phyloP scores from a whole-genome alignment of 1,139 yeast genomes.

The Eremothecium gossypii region DNA sequence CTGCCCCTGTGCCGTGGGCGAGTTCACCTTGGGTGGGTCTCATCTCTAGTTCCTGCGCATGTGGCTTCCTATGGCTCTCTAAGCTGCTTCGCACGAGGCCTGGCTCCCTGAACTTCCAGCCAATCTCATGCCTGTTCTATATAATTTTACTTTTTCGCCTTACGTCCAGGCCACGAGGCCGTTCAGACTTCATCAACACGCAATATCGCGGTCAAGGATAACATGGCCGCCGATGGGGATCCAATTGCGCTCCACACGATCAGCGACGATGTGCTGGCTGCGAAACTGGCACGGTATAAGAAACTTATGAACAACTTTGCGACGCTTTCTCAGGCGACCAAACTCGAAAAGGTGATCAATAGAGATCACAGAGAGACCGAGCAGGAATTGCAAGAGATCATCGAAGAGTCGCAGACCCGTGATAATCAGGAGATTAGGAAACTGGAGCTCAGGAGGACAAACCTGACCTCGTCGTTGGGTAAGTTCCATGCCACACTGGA shows the following conservation, averaged over 20 bases:
- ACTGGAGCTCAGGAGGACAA: conserved; percentile 36
- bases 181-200: too few relatives aligned
- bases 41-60: too few relatives aligned
- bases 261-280: conserved; percentile 21
- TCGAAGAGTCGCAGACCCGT: conserved; percentile 16
- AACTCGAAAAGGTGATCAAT: conserved; percentile 17
- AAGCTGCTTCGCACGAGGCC: too few relatives aligned
- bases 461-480: conserved; percentile 35
- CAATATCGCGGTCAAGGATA: too few relatives aligned
- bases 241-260: neutral
- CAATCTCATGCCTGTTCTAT: too few relatives aligned
- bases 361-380: conserved; percentile 16
- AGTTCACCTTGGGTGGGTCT: too few relatives aligned
- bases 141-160: too few relatives aligned
- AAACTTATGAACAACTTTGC: conserved; percentile 22
- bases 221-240: too few relatives aligned
- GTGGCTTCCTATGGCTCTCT: too few relatives aligned
- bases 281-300: conserved; percentile 23
- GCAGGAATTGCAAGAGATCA: conserved; percentile 14
- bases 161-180: too few relatives aligned
- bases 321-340: conserved; percentile 24
- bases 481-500: conserved; percentile 29
- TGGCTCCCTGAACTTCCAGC: too few relatives aligned
- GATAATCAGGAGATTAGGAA: conserved; percentile 29
- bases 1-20: too few relatives aligned